Evolutionary conservation across 495 filamentous ascomycete genomes (phyloP).

Genomic region (Aspergillus diversus): DNA sequence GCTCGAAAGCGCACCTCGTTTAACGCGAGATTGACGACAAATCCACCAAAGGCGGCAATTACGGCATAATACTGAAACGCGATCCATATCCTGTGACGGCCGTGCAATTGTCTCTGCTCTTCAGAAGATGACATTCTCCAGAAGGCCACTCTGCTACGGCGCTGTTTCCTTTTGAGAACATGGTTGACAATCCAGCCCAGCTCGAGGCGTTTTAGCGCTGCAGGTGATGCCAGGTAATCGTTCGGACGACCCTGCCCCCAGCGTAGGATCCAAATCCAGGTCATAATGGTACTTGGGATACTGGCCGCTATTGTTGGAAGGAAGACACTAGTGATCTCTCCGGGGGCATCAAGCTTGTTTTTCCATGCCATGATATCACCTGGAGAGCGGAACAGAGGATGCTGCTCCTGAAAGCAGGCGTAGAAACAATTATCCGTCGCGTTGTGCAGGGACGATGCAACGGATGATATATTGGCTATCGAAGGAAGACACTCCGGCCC

Average conservation of each 20-base stretch:
- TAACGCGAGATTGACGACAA: background rate
- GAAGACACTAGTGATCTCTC: background rate
- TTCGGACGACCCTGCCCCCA: background rate
- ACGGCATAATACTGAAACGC: conserved; percentile 1
- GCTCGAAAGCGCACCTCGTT: conserved; percentile 6
- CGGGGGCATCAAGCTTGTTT: conserved; percentile 3
- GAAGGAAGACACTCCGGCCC: background rate
- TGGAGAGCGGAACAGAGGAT: background rate
- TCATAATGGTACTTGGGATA: background rate
- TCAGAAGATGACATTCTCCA: background rate
- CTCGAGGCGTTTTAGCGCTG: background rate
- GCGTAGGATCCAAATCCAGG: conserved; percentile 7
- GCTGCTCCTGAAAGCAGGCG: background rate
- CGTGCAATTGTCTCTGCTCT: background rate
- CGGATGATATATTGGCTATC: background rate
- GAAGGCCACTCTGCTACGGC: background rate
- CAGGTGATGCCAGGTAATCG: background rate
- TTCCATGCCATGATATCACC: conserved; percentile 1
- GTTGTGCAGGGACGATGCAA: background rate
- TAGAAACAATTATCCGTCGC: background rate
- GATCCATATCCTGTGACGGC: background rate
- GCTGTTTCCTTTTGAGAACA: background rate
- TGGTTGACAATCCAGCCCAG: background rate
- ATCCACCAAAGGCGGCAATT: conserved; percentile 3
- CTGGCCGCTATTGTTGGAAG: conserved; percentile 5